Conservation (phyloP, 768 basidiomycete genomes). For the Suillus subalutaceus region DNA sequence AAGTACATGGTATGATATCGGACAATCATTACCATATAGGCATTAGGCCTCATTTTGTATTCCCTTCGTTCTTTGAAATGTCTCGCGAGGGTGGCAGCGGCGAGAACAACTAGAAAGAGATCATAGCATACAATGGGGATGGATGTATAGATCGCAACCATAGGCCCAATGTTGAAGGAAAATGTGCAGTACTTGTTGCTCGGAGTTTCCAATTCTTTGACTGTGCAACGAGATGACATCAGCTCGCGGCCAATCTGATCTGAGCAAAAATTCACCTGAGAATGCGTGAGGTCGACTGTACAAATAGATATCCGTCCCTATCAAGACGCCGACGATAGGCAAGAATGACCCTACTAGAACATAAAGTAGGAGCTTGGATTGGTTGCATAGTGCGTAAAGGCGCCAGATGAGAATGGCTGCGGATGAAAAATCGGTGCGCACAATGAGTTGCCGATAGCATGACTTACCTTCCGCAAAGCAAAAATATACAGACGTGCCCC, state of each 20-base stretch:
- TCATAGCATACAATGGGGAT: neutral
- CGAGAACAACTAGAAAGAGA: neutral
- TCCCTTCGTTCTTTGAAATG: neutral
- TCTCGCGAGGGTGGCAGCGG: neutral
- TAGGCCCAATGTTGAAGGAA: constrained; percentile 2
- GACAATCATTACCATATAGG: neutral
- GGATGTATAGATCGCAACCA: neutral
- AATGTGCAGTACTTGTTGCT: neutral
- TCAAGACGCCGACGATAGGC: neutral
- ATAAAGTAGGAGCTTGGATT: neutral
- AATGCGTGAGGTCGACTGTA: neutral
- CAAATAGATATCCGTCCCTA: neutral
- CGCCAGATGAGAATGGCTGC: constrained; percentile 3
- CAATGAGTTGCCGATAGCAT: neutral
- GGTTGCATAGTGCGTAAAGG: neutral
- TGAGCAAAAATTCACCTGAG: neutral
- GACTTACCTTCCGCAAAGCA: constrained; percentile 5
- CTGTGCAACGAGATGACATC: neutral
- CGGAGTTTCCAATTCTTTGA: neutral
- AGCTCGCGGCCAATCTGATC: neutral
- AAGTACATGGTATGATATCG: constrained; percentile 3
- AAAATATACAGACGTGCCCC: neutral
- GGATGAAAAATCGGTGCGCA: neutral
- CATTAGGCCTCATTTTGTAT: neutral
- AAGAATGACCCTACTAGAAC: neutral